Evolutionary conservation across 2,329 filamentous ascomycete species (phyloP), one percentile per base, ranked within the genome.

Genomic region (Exserohilum rostratum): DNA sequence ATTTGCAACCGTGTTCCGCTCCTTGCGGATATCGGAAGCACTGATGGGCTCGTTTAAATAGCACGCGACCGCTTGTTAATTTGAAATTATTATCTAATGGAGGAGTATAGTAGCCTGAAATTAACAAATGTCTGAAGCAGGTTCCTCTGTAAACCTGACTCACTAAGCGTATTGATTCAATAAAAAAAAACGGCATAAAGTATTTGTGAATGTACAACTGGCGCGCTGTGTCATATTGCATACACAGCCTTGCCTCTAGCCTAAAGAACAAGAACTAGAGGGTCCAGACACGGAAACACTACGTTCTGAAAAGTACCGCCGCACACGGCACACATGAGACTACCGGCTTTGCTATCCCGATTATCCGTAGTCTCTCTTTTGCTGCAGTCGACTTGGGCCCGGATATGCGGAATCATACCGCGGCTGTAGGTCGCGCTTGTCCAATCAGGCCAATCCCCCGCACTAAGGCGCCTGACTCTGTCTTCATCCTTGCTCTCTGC

Each of bases 171-270:
- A n/a, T n/a, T n/a, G n/a, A n/a, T n/a, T n/a, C n/a, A n/a, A n/a
- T 25, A 7, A 25, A 25, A 25, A 17, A 35, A 35, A 35, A 15
- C 20, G 43, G 12, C 18, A 33, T 18, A 9, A 13, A 25, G 22
- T n/a, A 27, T 18, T 53, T 17, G 50, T 48, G 29, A n/a, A 42
- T 49, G 25, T 17, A 50, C 31, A 15, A 37, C 17, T 51, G 30
- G 35, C 18, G 35, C 18, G 45, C 30, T 37, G 58, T 56, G 31
- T 37, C 43, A 61, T 55, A 49, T 53, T 50, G 27, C 52, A 45
- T 38, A 10, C 25, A 30, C 27, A 53, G 42, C 52, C 46, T 35
- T 48, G 15, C 11, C 27, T 38, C 53, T 44, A 51, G 50, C 40
- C 35, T 22, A 45, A 39, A 10, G 27, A 47, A 47, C 6, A 51